phyloP scores from a whole-genome alignment of 2,329 filamentous ascomycete genomes.

The Aureobasidium subglaciale region DNA sequence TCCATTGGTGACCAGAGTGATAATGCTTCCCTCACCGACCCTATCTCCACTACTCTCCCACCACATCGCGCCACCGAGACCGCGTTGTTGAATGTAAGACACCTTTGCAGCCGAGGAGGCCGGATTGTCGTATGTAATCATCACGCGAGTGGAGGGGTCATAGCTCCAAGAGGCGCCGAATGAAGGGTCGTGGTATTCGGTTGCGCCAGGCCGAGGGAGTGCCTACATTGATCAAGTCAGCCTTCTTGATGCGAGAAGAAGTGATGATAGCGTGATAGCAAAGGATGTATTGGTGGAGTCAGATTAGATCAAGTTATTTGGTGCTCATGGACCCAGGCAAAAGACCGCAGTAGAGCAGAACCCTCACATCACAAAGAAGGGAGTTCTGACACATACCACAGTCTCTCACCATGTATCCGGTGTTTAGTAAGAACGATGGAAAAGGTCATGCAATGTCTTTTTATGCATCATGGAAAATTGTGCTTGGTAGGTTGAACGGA shows the following conservation, averaged over 20 bases:
- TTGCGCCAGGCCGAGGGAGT: constrained; percentile 61
- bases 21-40: constrained; percentile 57
- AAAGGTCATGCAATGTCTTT: constrained; percentile 12
- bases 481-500: neutral
- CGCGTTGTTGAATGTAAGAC: constrained; percentile 57
- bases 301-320: constrained; percentile 35
- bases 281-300: constrained; percentile 17
- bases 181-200: constrained; percentile 47
- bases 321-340: constrained; percentile 16
- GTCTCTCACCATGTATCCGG: neutral
- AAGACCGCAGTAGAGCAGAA: neutral
- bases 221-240: constrained; percentile 30
- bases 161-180: constrained; percentile 73
- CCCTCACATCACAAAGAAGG: neutral
- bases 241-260: neutral
- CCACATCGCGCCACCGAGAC: constrained; percentile 91
- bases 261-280: neutral
- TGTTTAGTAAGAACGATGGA: constrained; percentile 14
- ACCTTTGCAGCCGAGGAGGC: constrained; percentile 63
- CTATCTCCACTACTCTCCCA: constrained; percentile 84
- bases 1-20: constrained; percentile 34
- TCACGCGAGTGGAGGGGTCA: constrained; percentile 51
- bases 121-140: constrained; percentile 72
- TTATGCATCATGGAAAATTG: constrained; percentile 11
- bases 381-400: neutral